Percentiles rank a stretch among this genome's conserved stretches.
Evolutionary conservation across 2,329 filamentous ascomycete species (phyloP).

Genomic region (Clathrospora elynae): DNA sequence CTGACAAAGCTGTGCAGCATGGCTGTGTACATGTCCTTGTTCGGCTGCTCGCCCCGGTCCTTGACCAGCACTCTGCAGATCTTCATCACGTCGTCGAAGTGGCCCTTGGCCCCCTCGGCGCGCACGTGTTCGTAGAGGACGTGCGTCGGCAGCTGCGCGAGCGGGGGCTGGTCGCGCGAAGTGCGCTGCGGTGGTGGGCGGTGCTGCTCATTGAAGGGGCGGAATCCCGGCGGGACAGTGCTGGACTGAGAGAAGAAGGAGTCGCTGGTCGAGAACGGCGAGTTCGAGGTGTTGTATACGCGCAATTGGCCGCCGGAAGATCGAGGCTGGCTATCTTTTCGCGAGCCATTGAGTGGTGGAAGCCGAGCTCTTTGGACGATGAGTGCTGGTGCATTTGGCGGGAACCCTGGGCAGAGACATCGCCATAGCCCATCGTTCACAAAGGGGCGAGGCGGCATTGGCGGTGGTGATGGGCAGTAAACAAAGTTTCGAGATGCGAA

Average conservation of each 20-base stretch:
- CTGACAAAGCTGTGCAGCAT: conserved; percentile 74
- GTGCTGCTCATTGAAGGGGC: conserved; percentile 9
- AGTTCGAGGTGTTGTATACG: conserved; percentile 17
- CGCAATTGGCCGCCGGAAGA: conserved; percentile 14
- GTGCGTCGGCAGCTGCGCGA: conserved; percentile 33
- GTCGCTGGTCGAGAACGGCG: conserved; percentile 7
- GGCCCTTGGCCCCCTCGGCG: conserved; percentile 31
- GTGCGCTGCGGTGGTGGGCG: neutral
- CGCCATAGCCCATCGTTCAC: conserved; percentile 44
- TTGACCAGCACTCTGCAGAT: conserved; percentile 65
- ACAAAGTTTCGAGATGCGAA: conserved; percentile 9
- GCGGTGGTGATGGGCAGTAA: conserved; percentile 5
- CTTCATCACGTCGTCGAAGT: conserved; percentile 34
- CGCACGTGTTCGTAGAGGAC: conserved; percentile 42
- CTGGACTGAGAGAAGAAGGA: conserved; percentile 9
- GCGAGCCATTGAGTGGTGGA: conserved; percentile 3
- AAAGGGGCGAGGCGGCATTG: conserved; percentile 42
- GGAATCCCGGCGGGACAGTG: conserved; percentile 4
- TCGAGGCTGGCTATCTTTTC: neutral
- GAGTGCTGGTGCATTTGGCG: conserved; percentile 6
- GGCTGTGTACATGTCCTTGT: conserved; percentile 70
- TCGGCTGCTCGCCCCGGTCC: conserved; percentile 61
- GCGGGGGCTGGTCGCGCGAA: conserved; percentile 12
- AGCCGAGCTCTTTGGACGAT: conserved; percentile 1
- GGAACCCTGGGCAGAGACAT: conserved; percentile 41